Conservation (phyloP, 345 rosid species). For the Bruguiera gymnorhiza region DNA sequence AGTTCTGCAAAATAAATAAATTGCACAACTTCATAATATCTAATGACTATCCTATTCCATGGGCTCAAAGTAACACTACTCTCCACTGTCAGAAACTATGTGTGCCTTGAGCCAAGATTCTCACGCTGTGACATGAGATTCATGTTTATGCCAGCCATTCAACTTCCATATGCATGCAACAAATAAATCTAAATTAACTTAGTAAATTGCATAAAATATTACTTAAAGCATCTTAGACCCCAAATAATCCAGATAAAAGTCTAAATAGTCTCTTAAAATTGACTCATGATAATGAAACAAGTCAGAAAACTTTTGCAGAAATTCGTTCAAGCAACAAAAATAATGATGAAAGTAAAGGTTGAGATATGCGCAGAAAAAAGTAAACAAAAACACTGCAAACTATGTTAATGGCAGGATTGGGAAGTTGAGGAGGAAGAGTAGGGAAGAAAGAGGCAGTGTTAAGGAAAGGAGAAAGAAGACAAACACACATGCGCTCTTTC, state of each 20-base stretch:
- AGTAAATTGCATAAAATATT: neutral
- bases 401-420: constrained; percentile 45
- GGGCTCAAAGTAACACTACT: neutral
- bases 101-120: too few relatives aligned
- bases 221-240: neutral
- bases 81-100: too few relatives aligned
- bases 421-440: constrained; percentile 76
- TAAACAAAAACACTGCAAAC: constrained; percentile 29
- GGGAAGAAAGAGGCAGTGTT: constrained; percentile 86
- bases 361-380: constrained; percentile 25
- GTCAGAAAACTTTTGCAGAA: neutral
- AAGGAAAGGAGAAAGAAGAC: constrained; percentile 99
- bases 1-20: neutral
- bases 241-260: neutral
- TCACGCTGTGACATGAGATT: neutral
- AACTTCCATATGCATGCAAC: neutral
- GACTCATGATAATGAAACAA: neutral
- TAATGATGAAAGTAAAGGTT: constrained; percentile 30
- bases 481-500: constrained; percentile 99
- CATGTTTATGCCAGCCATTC: neutral
- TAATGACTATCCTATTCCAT: neutral
- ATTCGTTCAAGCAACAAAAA: constrained; percentile 12
- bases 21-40: neutral
- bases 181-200: neutral
- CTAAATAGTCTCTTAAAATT: neutral